Evolutionary conservation across 2,329 filamentous ascomycete species (phyloP).

Genomic region (Lachnellula occidentalis): DNA sequence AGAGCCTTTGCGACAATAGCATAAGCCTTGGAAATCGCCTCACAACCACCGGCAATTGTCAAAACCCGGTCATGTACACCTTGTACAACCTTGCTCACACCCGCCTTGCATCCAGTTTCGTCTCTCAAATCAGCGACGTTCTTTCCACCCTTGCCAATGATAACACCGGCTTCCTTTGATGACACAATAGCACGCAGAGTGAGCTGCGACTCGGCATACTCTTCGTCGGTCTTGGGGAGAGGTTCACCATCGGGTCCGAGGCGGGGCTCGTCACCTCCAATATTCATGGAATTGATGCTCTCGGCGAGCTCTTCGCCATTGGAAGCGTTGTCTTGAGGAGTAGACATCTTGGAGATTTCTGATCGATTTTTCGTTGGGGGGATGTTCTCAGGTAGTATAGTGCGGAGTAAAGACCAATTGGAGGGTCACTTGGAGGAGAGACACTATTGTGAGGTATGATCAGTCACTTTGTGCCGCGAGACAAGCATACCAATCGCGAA

Average conservation of each 20-base stretch:
- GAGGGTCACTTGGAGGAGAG: conserved; percentile 1
- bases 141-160: conserved; percentile 98
- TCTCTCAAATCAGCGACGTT: conserved; percentile 96
- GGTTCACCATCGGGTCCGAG: conserved; percentile 70
- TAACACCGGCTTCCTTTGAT: conserved; percentile 97
- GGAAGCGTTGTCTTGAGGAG: conserved; percentile 26
- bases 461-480: conserved; percentile 4
- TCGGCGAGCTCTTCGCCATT: conserved; percentile 50
- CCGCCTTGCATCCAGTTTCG: conserved; percentile 95
- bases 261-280: conserved; percentile 55
- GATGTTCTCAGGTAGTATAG: not conserved
- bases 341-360: conserved; percentile 24
- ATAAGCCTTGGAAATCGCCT: conserved; percentile 87
- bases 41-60: conserved; percentile 86
- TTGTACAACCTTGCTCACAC: conserved; percentile 97
- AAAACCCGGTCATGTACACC: conserved; percentile 96
- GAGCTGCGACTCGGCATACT: conserved; percentile 87
- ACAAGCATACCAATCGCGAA: conserved; percentile 4
- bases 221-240: conserved; percentile 88
- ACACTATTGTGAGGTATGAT: not conserved
- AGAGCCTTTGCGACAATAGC: conserved; percentile 86
- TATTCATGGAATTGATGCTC: conserved; percentile 58
- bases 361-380: not conserved
- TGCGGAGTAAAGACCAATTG: conserved; percentile 3
- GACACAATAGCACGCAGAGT: conserved; percentile 97